Conservation (phyloP, 192 early-diverging fungal species). For the Backusella australiensis region DNA sequence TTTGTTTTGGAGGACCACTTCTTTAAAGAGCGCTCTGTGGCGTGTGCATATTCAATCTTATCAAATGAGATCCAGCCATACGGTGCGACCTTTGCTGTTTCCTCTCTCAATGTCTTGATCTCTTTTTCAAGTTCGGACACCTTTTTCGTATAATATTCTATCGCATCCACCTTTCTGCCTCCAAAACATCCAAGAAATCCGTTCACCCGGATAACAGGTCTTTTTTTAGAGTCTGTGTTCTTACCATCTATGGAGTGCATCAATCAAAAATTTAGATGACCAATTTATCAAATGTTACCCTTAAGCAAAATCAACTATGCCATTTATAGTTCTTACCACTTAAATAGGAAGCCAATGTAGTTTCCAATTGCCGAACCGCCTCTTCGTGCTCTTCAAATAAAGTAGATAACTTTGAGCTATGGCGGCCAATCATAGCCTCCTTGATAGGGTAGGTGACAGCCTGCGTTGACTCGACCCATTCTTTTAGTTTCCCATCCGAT, state of each 20-base stretch:
- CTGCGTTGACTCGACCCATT: conserved; percentile 15
- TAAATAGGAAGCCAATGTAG: conserved; percentile 59
- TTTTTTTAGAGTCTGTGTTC: conserved; percentile 23
- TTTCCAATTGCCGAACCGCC: conserved; percentile 62
- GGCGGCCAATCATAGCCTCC: conserved; percentile 64
- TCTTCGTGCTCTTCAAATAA: conserved; percentile 63
- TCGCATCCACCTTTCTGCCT: conserved; percentile 63
- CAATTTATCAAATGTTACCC: not conserved
- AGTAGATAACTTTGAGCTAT: conserved; percentile 64
- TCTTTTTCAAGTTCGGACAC: conserved; percentile 56
- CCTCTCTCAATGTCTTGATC: conserved; percentile 50
- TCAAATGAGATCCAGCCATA: conserved; percentile 71
- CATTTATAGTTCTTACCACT: conserved; percentile 30
- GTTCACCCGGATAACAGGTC: conserved; percentile 41
- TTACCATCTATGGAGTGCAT: conserved; percentile 28
- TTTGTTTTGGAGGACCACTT: not conserved
- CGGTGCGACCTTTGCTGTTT: conserved; percentile 50
- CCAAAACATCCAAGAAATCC: conserved; percentile 33
- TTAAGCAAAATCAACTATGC: not conserved
- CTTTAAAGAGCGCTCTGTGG: conserved; percentile 36
- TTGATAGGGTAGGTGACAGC: conserved; percentile 39
- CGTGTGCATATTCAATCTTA: conserved; percentile 50
- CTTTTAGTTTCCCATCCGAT: conserved; percentile 16
- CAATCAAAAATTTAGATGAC: not conserved
- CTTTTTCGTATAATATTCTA: conserved; percentile 67